These are phyloP conservation scores for Talaromyces wortmannii DNA, from an alignment of 495 filamentous ascomycete genomes.

Conservation along the genomic window DNA sequence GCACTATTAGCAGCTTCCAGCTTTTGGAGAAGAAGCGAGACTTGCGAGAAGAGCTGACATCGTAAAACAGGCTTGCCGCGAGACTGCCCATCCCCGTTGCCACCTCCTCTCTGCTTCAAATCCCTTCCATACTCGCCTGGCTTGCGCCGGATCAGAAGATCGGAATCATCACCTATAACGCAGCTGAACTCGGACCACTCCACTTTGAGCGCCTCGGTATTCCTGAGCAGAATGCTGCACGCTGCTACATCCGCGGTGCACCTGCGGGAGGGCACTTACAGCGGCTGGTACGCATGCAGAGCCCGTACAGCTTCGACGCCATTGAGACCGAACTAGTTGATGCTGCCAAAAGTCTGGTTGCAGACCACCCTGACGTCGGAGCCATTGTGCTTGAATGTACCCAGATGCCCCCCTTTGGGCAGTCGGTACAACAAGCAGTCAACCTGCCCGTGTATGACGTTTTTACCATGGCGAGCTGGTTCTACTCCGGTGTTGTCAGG, in stretches of 20 bases:
- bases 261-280: neutral
- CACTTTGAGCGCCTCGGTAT: neutral
- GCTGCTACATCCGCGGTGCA: neutral
- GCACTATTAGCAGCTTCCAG: neutral
- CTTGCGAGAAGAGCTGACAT: neutral
- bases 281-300: neutral
- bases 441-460: neutral
- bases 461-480: neutral
- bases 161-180: neutral
- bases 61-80: neutral
- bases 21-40: neutral
- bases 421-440: neutral
- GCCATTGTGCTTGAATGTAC: neutral
- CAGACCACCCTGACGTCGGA: neutral
- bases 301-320: neutral
- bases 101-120: neutral
- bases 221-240: neutral
- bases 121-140: neutral
- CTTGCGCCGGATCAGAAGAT: neutral
- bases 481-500: neutral
- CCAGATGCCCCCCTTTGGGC: neutral
- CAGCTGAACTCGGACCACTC: neutral
- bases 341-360: neutral
- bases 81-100: neutral
- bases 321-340: neutral